Evolutionary conservation across 202 grass and related monocot species (phyloP).

Genomic region (Zizania palustris): DNA sequence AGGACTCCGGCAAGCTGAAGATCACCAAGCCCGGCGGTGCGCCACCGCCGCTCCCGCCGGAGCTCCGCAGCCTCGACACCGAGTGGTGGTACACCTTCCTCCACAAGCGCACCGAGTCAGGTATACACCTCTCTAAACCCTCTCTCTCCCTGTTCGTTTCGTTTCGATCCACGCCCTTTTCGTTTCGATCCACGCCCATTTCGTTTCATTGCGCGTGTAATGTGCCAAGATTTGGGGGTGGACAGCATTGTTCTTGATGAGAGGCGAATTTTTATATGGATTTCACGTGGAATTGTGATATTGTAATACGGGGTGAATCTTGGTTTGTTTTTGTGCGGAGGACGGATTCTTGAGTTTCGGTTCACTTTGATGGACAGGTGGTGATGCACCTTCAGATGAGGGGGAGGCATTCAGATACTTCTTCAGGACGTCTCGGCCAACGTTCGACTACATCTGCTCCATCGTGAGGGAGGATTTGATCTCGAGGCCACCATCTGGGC

Average conservation of each 20-base stretch:
- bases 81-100: constrained; percentile 91
- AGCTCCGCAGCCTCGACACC: constrained; percentile 68
- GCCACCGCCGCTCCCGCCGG: constrained; percentile 44
- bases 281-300: background rate
- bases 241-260: background rate
- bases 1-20: constrained; percentile 58
- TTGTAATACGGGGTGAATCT: background rate
- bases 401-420: constrained; percentile 92
- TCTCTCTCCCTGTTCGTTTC: constrained; percentile 1
- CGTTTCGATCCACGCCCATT: background rate
- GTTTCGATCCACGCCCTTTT: constrained; percentile 28
- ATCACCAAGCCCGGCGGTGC: constrained; percentile 35
- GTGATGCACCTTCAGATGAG: constrained; percentile 67
- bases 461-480: constrained; percentile 93
- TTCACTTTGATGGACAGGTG: constrained; percentile 56
- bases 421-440: constrained; percentile 89
- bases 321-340: background rate
- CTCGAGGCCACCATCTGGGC: constrained; percentile 86
- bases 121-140: constrained; percentile 33
- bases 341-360: constrained; percentile 19
- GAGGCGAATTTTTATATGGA: constrained; percentile 15
- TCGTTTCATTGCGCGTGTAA: background rate
- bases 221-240: constrained; percentile 30
- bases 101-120: constrained; percentile 51
- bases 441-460: constrained; percentile 97